Evolutionary conservation across 176 grass and related monocot species (phyloP).

Genomic region (Pontederia crassipes): DNA sequence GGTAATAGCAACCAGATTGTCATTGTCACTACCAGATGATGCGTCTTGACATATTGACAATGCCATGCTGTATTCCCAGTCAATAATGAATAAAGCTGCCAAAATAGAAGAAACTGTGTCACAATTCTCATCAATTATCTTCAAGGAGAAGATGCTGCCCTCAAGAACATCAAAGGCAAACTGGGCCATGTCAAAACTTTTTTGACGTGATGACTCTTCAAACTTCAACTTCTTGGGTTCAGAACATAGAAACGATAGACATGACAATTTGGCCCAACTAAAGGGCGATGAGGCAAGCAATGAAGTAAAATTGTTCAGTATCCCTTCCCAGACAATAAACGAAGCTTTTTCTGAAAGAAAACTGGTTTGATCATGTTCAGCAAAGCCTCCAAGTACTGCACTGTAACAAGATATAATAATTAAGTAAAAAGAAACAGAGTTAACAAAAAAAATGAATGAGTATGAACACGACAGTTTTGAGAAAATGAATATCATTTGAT

Average conservation of each 20-base stretch:
- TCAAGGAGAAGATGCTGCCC: conserved; percentile 53
- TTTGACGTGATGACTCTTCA: conserved; percentile 24
- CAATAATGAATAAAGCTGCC: conserved; percentile 58
- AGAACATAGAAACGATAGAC: conserved; percentile 29
- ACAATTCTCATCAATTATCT: conserved; percentile 36
- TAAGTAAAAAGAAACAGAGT: not conserved
- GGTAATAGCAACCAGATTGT: conserved; percentile 11
- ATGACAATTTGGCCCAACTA: conserved; percentile 47
- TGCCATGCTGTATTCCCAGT: conserved; percentile 73
- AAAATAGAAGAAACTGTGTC: conserved; percentile 47
- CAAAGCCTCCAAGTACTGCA: conserved; percentile 74
- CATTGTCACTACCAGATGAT: conserved; percentile 20
- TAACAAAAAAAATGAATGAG: not conserved
- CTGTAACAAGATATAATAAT: conserved; percentile 28
- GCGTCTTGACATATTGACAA: conserved; percentile 25
- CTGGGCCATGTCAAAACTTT: conserved; percentile 33
- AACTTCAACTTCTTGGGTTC: conserved; percentile 25
- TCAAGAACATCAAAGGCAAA: conserved; percentile 63
- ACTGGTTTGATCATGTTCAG: conserved; percentile 52
- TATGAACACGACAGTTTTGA: no score
- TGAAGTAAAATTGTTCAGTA: conserved; percentile 49
- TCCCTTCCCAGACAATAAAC: conserved; percentile 25
- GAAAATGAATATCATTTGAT: no score
- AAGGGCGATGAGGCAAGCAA: conserved; percentile 42
- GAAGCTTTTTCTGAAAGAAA: conserved; percentile 59